These are phyloP conservation scores for Kondoa malvinella DNA, from an alignment of 768 basidiomycete species.

Conservation along the genomic window DNA sequence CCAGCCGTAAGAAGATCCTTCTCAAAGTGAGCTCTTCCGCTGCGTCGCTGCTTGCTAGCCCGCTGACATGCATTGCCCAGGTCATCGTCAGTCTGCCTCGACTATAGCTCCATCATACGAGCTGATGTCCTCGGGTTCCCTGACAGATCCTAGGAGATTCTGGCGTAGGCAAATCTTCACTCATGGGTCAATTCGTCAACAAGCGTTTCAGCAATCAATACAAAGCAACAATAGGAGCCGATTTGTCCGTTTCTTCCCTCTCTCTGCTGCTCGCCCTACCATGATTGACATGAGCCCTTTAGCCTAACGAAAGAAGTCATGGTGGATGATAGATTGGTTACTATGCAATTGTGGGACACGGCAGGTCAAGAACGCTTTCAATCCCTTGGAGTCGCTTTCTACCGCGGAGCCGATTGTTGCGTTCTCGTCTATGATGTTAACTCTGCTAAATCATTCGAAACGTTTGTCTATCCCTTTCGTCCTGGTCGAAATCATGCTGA, in stretches of 20 bases:
- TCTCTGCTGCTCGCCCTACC: not conserved
- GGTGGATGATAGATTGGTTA: slow-evolving; percentile 71
- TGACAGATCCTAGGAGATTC: slow-evolving; percentile 81
- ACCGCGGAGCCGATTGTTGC: slow-evolving; percentile 97
- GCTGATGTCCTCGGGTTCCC: not conserved
- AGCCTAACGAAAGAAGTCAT: slow-evolving; percentile 97
- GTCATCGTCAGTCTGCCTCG: slow-evolving; percentile 18
- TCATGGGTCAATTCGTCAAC: slow-evolving; percentile 99
- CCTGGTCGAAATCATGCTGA: not conserved
- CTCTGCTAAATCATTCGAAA: slow-evolving; percentile 94
- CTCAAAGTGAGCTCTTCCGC: slow-evolving; percentile 32
- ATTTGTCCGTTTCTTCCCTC: not conserved
- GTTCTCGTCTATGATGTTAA: slow-evolving; percentile 99
- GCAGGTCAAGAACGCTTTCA: slow-evolving; percentile 99
- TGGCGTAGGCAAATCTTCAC: slow-evolving; percentile 96
- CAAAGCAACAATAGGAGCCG: slow-evolving; percentile 94
- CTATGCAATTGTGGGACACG: slow-evolving; percentile 93
- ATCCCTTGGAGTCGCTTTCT: slow-evolving; percentile 95
- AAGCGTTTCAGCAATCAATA: slow-evolving; percentile 99
- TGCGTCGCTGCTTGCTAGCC: not conserved
- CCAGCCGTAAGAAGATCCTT: slow-evolving; percentile 36
- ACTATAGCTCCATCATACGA: slow-evolving; percentile 16
- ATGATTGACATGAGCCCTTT: slow-evolving; percentile 44
- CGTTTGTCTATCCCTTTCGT: slow-evolving; percentile 29
- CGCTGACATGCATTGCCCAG: not conserved